phyloP scores from a whole-genome alignment of 1,284 basidiomycete species.

The Rhodotorula sp. region DNA sequence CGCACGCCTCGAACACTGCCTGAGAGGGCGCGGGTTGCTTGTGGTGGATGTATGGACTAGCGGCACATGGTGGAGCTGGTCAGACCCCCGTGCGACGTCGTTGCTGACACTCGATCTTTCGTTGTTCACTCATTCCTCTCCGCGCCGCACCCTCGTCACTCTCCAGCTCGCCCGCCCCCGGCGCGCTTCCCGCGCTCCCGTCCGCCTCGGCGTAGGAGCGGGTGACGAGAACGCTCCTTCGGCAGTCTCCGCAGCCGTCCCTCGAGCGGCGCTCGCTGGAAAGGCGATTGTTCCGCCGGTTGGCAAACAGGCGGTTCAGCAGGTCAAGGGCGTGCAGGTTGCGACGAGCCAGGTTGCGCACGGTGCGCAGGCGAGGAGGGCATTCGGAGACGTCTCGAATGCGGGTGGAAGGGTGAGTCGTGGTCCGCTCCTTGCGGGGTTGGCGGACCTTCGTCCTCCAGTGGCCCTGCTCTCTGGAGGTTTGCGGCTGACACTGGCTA shows the following conservation, averaged over 20 bases:
- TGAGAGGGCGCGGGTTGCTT: no score
- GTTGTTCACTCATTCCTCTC: background rate
- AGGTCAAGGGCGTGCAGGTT: conserved; percentile 2
- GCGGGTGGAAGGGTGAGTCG: conserved; percentile 19
- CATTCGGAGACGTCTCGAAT: conserved; percentile 37
- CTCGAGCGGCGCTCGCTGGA: conserved; percentile 21
- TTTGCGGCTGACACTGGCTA: background rate
- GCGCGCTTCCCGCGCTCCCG: conserved; percentile 31
- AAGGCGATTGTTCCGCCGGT: conserved; percentile 17
- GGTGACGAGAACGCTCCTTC: conserved; percentile 30
- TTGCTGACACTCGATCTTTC: background rate
- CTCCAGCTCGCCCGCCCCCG: conserved; percentile 33
- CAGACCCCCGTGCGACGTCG: background rate
- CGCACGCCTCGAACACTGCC: no score
- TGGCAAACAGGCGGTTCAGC: conserved; percentile 8
- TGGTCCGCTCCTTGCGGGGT: background rate
- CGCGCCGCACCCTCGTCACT: background rate
- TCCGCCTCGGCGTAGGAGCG: conserved; percentile 13
- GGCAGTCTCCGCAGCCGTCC: background rate
- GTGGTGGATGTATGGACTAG: no score
- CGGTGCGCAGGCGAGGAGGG: conserved; percentile 6
- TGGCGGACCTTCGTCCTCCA: background rate
- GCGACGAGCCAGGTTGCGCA: background rate
- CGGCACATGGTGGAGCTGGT: no score
- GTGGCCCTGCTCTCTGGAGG: no score